Evolutionary conservation across 306 rosid species (phyloP).

Genomic region (Glycyrrhiza uralensis): DNA sequence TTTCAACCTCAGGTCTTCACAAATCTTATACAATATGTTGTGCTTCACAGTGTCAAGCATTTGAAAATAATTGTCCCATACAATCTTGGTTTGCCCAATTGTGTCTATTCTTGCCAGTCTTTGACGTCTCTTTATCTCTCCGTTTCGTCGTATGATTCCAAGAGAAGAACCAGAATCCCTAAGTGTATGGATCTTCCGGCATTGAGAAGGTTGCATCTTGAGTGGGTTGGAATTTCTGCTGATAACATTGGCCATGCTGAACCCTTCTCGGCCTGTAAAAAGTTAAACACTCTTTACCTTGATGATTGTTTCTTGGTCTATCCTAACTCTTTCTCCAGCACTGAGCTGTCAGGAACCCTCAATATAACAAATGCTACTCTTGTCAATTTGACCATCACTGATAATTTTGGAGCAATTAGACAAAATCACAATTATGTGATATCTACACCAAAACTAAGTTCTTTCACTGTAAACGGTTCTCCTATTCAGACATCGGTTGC

Average conservation of each 20-base stretch:
- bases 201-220: background rate
- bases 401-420: background rate
- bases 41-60: background rate
- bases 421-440: background rate
- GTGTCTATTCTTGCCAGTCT: constrained; percentile 4
- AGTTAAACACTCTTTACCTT: background rate
- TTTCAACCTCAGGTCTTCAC: background rate
- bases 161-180: background rate
- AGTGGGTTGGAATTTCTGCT: background rate
- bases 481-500: background rate
- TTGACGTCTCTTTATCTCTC: constrained; percentile 2
- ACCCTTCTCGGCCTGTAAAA: constrained; percentile 4
- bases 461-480: constrained; percentile 1
- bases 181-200: constrained; percentile 3
- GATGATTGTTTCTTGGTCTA: background rate
- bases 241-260: background rate
- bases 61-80: background rate
- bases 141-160: background rate
- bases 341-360: background rate
- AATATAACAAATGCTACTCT: background rate
- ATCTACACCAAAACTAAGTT: background rate
- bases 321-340: background rate
- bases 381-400: background rate
- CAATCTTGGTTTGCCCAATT: background rate
- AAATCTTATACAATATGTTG: background rate